A percentile compares a stretch with the other conserved stretches of the same genome.
Conservation (phyloP, 768 basidiomycete genomes). For the Cubamyces sp. region DNA sequence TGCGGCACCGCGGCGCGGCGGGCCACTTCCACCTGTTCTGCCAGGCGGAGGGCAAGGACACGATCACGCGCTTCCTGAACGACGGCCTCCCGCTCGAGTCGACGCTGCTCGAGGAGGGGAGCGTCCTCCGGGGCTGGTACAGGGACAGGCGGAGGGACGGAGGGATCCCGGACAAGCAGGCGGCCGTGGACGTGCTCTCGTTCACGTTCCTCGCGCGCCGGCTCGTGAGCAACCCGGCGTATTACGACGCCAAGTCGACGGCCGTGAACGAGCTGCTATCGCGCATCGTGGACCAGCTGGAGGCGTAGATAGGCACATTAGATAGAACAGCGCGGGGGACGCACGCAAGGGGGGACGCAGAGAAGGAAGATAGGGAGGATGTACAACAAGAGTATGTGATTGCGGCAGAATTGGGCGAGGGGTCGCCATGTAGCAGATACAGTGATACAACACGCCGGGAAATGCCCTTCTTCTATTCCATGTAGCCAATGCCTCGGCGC, state of each 20-base stretch:
- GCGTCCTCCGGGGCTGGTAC: conserved; percentile 54
- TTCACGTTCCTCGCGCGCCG: conserved; percentile 82
- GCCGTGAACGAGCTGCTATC: conserved; percentile 64
- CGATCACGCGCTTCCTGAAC: conserved; percentile 80
- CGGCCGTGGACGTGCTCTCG: conserved; percentile 74
- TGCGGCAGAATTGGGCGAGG: neutral
- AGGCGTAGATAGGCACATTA: conserved; percentile 11
- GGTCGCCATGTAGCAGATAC: conserved; percentile 5
- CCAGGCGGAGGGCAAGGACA: conserved; percentile 82
- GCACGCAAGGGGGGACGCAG: too few species aligned
- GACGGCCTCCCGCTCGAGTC: conserved; percentile 94
- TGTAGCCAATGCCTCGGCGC: neutral
- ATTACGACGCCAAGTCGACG: conserved; percentile 64
- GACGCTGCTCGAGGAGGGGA: conserved; percentile 52
- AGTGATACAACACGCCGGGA: neutral
- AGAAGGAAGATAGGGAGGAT: neutral
- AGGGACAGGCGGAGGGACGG: conserved; percentile 42
- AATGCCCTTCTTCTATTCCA: conserved; percentile 7
- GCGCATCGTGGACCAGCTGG: conserved; percentile 63
- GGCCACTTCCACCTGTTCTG: conserved; percentile 88
- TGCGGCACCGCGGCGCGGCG: conserved; percentile 50
- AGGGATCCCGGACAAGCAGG: conserved; percentile 56
- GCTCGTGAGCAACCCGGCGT: conserved; percentile 78
- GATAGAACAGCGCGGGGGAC: too few species aligned
- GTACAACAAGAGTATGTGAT: neutral